Evolutionary conservation across 441 rosid genomes (phyloP).

Genomic region (Jatropha podagrica): DNA sequence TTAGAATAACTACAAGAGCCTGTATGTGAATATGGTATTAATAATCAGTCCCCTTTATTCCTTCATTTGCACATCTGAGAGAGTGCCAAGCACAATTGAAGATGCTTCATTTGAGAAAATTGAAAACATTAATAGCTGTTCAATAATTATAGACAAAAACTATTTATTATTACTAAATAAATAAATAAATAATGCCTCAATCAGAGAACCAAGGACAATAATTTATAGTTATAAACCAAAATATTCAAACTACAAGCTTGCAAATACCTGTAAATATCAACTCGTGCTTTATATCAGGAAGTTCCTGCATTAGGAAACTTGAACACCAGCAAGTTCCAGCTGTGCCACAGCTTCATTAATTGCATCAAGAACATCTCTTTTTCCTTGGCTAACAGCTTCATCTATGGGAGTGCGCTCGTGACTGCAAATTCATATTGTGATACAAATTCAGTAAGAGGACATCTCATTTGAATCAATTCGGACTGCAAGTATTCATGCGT

Average conservation of each 20-base stretch:
- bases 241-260: conserved; percentile 11
- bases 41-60: conserved; percentile 25
- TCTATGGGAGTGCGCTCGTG: conserved; percentile 80
- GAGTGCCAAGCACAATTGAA: conserved; percentile 4
- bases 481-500: neutral
- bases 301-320: conserved; percentile 36
- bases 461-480: neutral
- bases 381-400: conserved; percentile 70
- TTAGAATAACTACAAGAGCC: neutral
- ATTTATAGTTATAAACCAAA: neutral
- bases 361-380: conserved; percentile 63
- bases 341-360: conserved; percentile 61
- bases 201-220: neutral
- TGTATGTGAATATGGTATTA: conserved; percentile 3
- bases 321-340: conserved; percentile 56
- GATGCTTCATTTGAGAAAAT: conserved; percentile 3
- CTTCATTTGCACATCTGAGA: conserved; percentile 15
- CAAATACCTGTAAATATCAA: neutral
- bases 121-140: neutral
- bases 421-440: conserved; percentile 38
- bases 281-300: neutral
- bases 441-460: neutral
- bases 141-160: neutral
- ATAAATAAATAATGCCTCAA: neutral
- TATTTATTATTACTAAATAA: neutral